phyloP scores from a whole-genome alignment of 768 basidiomycete genomes.

The Paxillus involutus region DNA sequence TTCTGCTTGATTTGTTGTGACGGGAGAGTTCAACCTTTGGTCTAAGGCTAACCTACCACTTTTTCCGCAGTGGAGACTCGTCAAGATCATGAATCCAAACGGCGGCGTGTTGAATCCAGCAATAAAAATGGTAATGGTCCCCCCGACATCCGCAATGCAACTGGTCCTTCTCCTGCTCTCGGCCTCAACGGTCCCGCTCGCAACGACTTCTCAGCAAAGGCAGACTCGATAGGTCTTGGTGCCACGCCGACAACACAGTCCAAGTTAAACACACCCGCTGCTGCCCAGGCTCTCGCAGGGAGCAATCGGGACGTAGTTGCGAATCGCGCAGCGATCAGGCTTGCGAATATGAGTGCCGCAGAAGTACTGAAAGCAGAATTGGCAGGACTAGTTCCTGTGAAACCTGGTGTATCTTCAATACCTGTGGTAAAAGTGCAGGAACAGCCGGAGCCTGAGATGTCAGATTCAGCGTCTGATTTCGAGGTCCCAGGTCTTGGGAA shows the following conservation, averaged over 20 bases:
- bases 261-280: constrained; percentile 53
- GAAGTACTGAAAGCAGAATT: constrained; percentile 92
- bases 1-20: constrained; percentile 3
- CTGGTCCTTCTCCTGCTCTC: constrained; percentile 31
- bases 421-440: constrained; percentile 34
- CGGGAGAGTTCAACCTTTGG: constrained; percentile 4
- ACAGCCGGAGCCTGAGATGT: constrained; percentile 17
- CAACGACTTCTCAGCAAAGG: constrained; percentile 71
- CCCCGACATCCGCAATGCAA: constrained; percentile 28
- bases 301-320: constrained; percentile 90
- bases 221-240: constrained; percentile 77
- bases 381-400: constrained; percentile 49
- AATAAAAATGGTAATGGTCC: constrained; percentile 44
- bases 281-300: constrained; percentile 73
- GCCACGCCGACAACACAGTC: constrained; percentile 61
- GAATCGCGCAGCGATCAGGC: constrained; percentile 85
- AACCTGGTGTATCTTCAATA: constrained; percentile 31
- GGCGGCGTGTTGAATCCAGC: constrained; percentile 63
- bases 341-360: constrained; percentile 97
- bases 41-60: constrained; percentile 11
- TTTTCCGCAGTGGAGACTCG: constrained; percentile 80
- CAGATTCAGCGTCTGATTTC: constrained; percentile 32
- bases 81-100: constrained; percentile 88
- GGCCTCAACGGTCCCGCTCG: constrained; percentile 32
- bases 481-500: constrained; percentile 35